Evolutionary conservation across 257 asterid species (phyloP), one percentile per base, ranked within the genome.

Genomic region (Cordia subcordata): DNA sequence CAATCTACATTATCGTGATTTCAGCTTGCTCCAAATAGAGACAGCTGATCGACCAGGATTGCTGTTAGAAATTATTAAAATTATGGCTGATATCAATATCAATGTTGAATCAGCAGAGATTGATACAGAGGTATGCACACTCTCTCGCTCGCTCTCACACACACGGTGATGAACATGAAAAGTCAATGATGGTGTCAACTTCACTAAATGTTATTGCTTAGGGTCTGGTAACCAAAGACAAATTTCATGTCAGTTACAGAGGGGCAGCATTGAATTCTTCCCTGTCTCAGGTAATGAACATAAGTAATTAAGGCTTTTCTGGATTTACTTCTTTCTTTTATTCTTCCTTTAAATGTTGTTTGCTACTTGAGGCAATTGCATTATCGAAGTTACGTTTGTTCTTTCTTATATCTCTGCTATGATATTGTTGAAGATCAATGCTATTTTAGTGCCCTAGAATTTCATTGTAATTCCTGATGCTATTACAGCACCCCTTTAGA

Each of bases 151-250:
- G 63, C 4, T 6, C 37, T 33, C 53, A 17, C n/a, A 49, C 42
- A 35, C 20, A 14, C 35, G 4, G 3, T 27, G 35, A 27, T 27
- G 35, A 27, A 27, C 35, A 27, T 6, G 6, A 49, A 49, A 49
- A 49, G 53, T n/a, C 16, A 12, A 42, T 49, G 22, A 20, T 40
- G 13, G 32, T 19, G n/a, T 46, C 20, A 39, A 51, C 35, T 27
- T 57, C 66, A 70, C 71, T 61, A 51, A 51, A 51, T 32, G 67
- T 10, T 44, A 63, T 18, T 60, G 23, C 72, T 6, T 54, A 92
- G 99, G 99, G 99, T 55, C 71, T 92, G 77, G 82, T 92, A 55
- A 96, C 96, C 10, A 92, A 88, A 81, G 96, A 92, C 80, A 86
- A 70, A 67, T 92, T 92, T 72, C 90, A 92, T 66, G 96, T 92